Evolutionary conservation across 257 asterid species (phyloP), one percentile per base, ranked within the genome.

Genomic region (Misopates orontium): DNA sequence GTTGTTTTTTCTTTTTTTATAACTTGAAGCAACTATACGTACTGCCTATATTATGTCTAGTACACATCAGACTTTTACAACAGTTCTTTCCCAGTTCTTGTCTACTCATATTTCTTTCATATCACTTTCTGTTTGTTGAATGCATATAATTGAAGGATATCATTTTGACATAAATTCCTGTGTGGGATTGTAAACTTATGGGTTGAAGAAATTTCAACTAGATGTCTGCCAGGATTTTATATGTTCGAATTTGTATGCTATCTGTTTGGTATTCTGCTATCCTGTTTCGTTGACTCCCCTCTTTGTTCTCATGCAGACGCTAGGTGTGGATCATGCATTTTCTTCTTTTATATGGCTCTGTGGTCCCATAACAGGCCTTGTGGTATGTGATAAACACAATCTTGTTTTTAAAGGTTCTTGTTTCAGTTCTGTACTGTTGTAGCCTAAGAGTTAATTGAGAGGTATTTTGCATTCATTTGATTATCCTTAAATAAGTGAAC

Each of bases 321-420:
- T 94, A 73, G 99, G 99, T 51, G 85, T 94, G 75, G 93, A 85
- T 22, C 99, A 94, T 75, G 96, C 93, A 4, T 91, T 91, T 74
- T 88, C 99, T 67, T 94, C 99, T 44, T 94, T 94, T 80, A 94
- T 94, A 61, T 94, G 99, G 99, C 97, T 94, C n/a, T 94, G 99
- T 59, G 99, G 99, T 73, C 99, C 99, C 45, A 94, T 94, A 73
- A 94, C 99, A 57, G 99, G 99, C 71, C 96, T 94, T 57, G 91
- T 90, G 96, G 99, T 94, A 88, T 59, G 95, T 67, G 48, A 15
- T 56, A 49, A 8, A 70, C 58, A 39, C 53, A 53, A 39, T 66
- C 54, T 58, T 20, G 32, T 41, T 52, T 56, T 66, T 52, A 23
- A 41, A 40, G 20, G 9, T 25, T 62, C 20, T 36, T 23, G 50